phyloP scores from a whole-genome alignment of 176 grass and related monocot species.

The Sorghum bicolor region Sorghum_bicolor_NCBIv3 NC_012879.2:61038501-61039000 shows the following conservation, averaged over 20 bases:
- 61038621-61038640: background rate
- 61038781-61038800: background rate
- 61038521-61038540: slow-evolving; percentile 25
- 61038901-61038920: slow-evolving; percentile 99
- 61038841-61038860: background rate
- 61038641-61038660: background rate
- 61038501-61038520: slow-evolving; percentile 98
- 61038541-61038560: background rate
- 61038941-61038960: slow-evolving; percentile 96
- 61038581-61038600: background rate
- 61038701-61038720: background rate
- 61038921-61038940: slow-evolving; percentile 95
- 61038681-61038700: background rate
- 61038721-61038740: background rate
- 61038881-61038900: slow-evolving; percentile 97
- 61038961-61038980: slow-evolving; percentile 96
- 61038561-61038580: background rate
- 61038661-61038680: background rate
- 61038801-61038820: background rate
- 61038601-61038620: background rate
- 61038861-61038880: slow-evolving; percentile 65
- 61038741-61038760: background rate
- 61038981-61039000: slow-evolving; percentile 90
- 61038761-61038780: background rate
- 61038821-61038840: background rate